Conservation (phyloP, 192 early-diverging fungal genomes). For the Coemansia sp. region DNA sequence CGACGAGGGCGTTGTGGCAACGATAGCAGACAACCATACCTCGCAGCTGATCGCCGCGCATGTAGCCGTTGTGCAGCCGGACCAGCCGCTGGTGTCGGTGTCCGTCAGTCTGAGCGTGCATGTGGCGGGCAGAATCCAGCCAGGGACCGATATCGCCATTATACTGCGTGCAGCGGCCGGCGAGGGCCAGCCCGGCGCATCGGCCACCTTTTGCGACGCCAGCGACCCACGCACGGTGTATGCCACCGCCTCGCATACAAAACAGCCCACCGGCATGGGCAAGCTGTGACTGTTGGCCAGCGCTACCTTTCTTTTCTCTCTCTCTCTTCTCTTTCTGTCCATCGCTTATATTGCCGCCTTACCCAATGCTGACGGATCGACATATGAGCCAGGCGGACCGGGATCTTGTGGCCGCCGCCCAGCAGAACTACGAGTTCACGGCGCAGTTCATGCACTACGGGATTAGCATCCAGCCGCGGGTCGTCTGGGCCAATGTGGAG, state of each 20-base stretch:
- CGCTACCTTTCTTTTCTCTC: too few species aligned
- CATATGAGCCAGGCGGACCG: conserved; percentile 5
- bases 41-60: conserved; percentile 26
- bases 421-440: neutral
- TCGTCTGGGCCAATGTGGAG: conserved; percentile 6
- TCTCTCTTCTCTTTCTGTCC: too few species aligned
- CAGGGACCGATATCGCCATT: conserved; percentile 16
- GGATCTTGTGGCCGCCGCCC: conserved; percentile 3
- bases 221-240: conserved; percentile 13
- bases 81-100: conserved; percentile 22
- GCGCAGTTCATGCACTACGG: conserved; percentile 21
- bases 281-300: too few species aligned
- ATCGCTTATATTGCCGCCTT: too few species aligned
- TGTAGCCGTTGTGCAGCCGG: conserved; percentile 2
- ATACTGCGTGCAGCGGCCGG: conserved; percentile 5
- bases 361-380: too few species aligned
- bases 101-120: conserved; percentile 27
- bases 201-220: conserved; percentile 15
- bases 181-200: conserved; percentile 11
- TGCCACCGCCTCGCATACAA: conserved; percentile 24
- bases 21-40: conserved; percentile 34
- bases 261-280: too few species aligned
- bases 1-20: conserved; percentile 37
- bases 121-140: conserved; percentile 3
- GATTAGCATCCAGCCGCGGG: conserved; percentile 12